A percentile compares a stretch with the other conserved stretches of the same genome.
Conservation (phyloP, 345 rosid species). For the Isatis tinctoria region DNA sequence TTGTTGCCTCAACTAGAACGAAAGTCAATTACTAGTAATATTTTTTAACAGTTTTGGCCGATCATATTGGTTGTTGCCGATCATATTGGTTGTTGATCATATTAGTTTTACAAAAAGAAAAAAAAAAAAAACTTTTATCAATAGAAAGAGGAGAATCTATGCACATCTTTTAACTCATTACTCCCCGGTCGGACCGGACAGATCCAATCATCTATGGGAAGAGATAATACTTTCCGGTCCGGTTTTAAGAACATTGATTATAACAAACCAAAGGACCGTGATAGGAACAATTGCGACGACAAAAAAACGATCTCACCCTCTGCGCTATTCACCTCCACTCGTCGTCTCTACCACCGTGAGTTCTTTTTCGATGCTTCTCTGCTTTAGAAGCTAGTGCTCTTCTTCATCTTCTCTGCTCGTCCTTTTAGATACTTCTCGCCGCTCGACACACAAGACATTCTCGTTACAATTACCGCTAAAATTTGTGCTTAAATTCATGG, state of each 20-base stretch:
- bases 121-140: too few relatives aligned
- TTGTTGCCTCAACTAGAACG: background rate
- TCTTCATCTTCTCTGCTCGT: background rate
- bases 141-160: too few relatives aligned
- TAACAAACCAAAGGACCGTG: background rate
- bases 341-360: slow-evolving; percentile 3
- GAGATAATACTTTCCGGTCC: background rate
- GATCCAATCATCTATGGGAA: background rate
- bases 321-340: background rate
- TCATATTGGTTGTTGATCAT: background rate
- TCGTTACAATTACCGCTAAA: background rate
- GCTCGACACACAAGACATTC: background rate
- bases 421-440: background rate
- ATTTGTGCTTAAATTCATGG: background rate
- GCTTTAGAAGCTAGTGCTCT: background rate
- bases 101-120: too few relatives aligned
- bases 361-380: background rate
- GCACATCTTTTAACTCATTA: too few relatives aligned
- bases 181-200: background rate
- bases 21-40: background rate
- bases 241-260: background rate
- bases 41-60: background rate
- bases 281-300: background rate
- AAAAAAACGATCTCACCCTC: background rate
- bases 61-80: background rate